Base-by-base conservation (phyloP, 305 asterid genomes). In the Ilex paraguariensis region DNA sequence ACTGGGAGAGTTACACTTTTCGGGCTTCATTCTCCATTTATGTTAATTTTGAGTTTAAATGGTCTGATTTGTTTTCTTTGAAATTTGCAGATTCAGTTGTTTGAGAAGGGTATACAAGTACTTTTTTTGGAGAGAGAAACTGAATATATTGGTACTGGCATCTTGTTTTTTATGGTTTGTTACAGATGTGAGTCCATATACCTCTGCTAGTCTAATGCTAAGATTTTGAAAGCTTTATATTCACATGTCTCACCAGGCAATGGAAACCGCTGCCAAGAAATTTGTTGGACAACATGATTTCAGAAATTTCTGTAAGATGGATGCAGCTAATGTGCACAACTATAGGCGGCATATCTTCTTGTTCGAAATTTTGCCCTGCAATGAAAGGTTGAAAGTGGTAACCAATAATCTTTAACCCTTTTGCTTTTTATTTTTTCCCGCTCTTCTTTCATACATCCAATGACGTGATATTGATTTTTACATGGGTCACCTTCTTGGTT, bases 231-330 rank as follows among this genome's bases (percentile, higher is more conserved):
- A 60, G 52, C 39, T 65, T 65, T 65, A 28, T 57, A 51, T 72
- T 63, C 60, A 51, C 53, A 46, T 73, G 49, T 62, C 51, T 63
- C 54, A 67, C 65, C 84, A 93, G 97, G 87, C 74, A 62, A 93
- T 93, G 96, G 87, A 90, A 80, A 78, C 68, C 72, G 94, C 96
- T 55, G 89, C 88, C 52, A 79, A 69, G 81, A 87, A 86, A 79
- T 83, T 90, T 65, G 72, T 86, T 54, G 99, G 99, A 59, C 92
- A 90, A 72, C 97, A 93, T 71, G 99, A 93, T 80, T 93, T 87
- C 82, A 82, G 99, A 72, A 93, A 90, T 74, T 93, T 93, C 75
- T 93, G 99, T 77, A 90, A 93, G 92, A 93, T 93, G 97, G 96
- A 93, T 70, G 99, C 97, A 39, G 83, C 82, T 66, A 90, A 81